Evolutionary conservation across 805 yeast genomes (phyloP), one percentile per base, ranked within the genome.

Genomic region (Isabelozyma gotoi): DNA sequence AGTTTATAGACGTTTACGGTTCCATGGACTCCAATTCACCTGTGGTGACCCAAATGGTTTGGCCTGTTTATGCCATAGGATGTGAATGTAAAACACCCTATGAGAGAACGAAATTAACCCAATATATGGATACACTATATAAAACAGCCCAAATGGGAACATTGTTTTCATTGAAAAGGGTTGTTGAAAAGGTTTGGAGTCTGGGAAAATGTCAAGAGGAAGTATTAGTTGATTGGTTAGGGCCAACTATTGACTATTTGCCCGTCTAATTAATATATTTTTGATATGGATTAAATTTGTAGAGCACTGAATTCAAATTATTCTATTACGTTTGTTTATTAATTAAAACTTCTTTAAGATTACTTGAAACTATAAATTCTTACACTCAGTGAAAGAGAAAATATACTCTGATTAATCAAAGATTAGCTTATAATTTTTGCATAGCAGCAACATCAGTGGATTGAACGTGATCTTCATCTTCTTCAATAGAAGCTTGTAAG

Each of bases 391-490:
- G 18, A 32, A 32, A 32, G 34, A 34, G 17, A 14, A 15, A 32
- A 7, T 32, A 32, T 32, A 15, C 20, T n/a, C 31, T 33, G 10
- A 11, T n/a, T n/a, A n/a, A n/a, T n/a, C n/a, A n/a, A n/a, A n/a
- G n/a, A n/a, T n/a, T n/a, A 40, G 48, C 78, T 84, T 89, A 92
- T 77, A 92, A 81, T 80, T 92, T 92, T 76, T 79, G 86, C 98
- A 92, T 92, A 74, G 99, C 99, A 75, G 96, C 96, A 73, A 94
- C 73, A 75, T 94, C 99, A 56, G 97, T 87, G 62, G 98, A 92
- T 83, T 94, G 99, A 67, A 94, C 97, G 80, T 90, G 95, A 80
- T 94, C 99, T 82, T 94, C 99, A 72, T 88, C 96, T 67, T 84
- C 97, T 73, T 85, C 88, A 57, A 82, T 78, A 48, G 63, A 63